phyloP scores from a whole-genome alignment of 2,329 filamentous ascomycete species.

The Aspergillus texensis region DNA sequence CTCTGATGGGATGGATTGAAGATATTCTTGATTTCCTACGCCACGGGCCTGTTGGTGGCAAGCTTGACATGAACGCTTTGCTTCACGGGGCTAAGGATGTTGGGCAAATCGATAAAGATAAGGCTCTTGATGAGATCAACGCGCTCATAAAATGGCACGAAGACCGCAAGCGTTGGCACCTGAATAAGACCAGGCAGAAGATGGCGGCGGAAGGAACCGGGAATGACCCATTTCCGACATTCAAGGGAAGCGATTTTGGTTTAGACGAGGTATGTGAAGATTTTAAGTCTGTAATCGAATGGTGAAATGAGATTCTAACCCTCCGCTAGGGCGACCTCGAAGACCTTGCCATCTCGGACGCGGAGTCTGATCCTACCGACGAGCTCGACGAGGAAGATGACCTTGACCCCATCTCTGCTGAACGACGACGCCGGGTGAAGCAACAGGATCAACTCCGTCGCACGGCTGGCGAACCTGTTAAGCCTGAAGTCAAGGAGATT shows the following conservation, averaged over 20 bases:
- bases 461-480: slow-evolving; percentile 79
- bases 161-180: slow-evolving; percentile 95
- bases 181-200: slow-evolving; percentile 96
- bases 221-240: slow-evolving; percentile 57
- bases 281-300: background rate
- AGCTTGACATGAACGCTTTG: slow-evolving; percentile 90
- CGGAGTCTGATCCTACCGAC: slow-evolving; percentile 64
- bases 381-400: slow-evolving; percentile 76
- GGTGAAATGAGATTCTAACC: slow-evolving; percentile 17
- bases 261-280: slow-evolving; percentile 67
- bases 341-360: slow-evolving; percentile 80
- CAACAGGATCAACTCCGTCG: slow-evolving; percentile 78
- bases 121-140: slow-evolving; percentile 79
- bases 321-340: slow-evolving; percentile 67
- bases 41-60: slow-evolving; percentile 79
- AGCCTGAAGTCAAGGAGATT: slow-evolving; percentile 77
- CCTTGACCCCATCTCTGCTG: slow-evolving; percentile 82
- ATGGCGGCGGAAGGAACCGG: slow-evolving; percentile 82
- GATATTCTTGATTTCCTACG: slow-evolving; percentile 91
- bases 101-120: slow-evolving; percentile 68
- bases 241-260: slow-evolving; percentile 85
- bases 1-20: slow-evolving; percentile 97
- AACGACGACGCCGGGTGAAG: slow-evolving; percentile 75
- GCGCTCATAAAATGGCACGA: slow-evolving; percentile 90
- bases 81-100: slow-evolving; percentile 77